phyloP scores from a whole-genome alignment of 2,329 filamentous ascomycete genomes.

The Colletotrichum karsti region DNA sequence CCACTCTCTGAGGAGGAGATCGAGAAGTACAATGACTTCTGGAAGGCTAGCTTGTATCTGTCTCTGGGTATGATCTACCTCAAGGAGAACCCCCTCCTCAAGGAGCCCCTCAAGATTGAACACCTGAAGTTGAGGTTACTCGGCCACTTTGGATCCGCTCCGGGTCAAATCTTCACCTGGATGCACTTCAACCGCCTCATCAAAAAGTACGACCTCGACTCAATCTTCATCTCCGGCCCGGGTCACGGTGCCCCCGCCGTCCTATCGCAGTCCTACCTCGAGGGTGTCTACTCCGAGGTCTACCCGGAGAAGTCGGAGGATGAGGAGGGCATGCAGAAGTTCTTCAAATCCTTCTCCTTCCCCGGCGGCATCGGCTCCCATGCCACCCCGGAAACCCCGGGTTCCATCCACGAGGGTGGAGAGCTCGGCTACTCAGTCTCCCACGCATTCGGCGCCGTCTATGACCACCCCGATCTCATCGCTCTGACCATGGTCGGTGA shows the following conservation, averaged over 20 bases:
- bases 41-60: conserved; percentile 78
- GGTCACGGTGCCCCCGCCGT: conserved; percentile 82
- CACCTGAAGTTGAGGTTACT: conserved; percentile 79
- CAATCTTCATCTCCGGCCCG: conserved; percentile 78
- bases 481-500: conserved; percentile 82
- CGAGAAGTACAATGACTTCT: conserved; percentile 75
- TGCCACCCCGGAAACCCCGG: conserved; percentile 81
- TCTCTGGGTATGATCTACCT: conserved; percentile 85
- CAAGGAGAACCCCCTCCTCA: conserved; percentile 75
- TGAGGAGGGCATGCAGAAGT: conserved; percentile 73
- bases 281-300: conserved; percentile 80
- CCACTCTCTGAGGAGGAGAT: conserved; percentile 74
- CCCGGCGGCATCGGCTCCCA: conserved; percentile 82
- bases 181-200: conserved; percentile 86
- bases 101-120: conserved; percentile 72
- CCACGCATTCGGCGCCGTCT: conserved; percentile 81
- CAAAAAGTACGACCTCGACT: conserved; percentile 80
- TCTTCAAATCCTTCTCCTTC: conserved; percentile 87
- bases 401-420: conserved; percentile 80
- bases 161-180: conserved; percentile 83
- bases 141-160: conserved; percentile 82
- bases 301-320: conserved; percentile 79
- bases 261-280: conserved; percentile 79
- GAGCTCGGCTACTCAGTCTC: conserved; percentile 85
- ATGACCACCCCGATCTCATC: conserved; percentile 78